Evolutionary conservation across 2,329 filamentous ascomycete species (phyloP).

Genomic region (Amphichorda felina): DNA sequence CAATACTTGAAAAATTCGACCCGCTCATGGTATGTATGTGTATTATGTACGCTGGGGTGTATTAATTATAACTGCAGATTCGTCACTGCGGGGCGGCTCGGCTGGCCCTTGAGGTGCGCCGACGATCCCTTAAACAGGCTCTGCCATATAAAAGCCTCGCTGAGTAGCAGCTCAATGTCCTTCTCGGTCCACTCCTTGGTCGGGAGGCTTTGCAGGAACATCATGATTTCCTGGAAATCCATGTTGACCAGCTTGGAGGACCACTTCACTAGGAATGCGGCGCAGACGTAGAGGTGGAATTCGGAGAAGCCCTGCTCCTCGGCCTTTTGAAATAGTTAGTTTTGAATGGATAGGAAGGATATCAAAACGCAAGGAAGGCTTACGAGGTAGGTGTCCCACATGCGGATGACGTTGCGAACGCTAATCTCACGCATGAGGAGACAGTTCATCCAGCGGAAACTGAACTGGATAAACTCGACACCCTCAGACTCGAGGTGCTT

Average conservation of each 20-base stretch:
- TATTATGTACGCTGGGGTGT: not conserved
- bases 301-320: conserved; percentile 98
- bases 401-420: conserved; percentile 90
- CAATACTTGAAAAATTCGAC: no score
- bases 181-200: conserved; percentile 95
- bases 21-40: no score
- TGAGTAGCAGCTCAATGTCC: conserved; percentile 89
- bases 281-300: conserved; percentile 97
- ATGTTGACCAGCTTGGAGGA: conserved; percentile 88
- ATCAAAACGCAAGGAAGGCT: conserved; percentile 15
- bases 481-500: conserved; percentile 84
- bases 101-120: conserved; percentile 63
- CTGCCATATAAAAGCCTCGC: conserved; percentile 98
- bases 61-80: conserved; percentile 21
- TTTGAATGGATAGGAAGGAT: not conserved
- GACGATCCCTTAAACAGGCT: conserved; percentile 90
- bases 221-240: conserved; percentile 99
- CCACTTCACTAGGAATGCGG: conserved; percentile 97
- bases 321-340: conserved; percentile 43
- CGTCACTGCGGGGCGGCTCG: conserved; percentile 19
- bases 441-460: conserved; percentile 99
- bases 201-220: conserved; percentile 92
- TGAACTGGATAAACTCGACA: conserved; percentile 98
- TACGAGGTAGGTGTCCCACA: conserved; percentile 99
- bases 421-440: conserved; percentile 95